Conservation (phyloP, 1,284 basidiomycete species). For the Melampsora larici-populina region DNA sequence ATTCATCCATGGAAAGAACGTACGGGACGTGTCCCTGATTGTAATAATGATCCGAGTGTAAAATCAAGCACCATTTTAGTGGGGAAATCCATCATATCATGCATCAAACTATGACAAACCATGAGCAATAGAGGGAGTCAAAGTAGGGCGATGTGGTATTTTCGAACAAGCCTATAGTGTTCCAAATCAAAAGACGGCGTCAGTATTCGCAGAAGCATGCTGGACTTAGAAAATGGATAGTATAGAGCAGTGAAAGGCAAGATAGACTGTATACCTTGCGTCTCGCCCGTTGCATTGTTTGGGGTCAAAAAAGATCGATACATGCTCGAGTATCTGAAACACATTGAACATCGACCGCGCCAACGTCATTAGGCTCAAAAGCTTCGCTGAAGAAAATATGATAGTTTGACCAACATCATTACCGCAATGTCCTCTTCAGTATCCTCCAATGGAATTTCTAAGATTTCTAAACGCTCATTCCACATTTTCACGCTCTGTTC, state of each 20-base stretch:
- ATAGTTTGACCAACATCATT: not conserved
- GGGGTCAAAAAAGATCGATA: constrained; percentile 51
- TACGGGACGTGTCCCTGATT: constrained; percentile 58
- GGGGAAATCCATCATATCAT: not conserved
- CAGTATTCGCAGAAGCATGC: not conserved
- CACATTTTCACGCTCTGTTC: constrained; percentile 45
- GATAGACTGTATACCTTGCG: not conserved
- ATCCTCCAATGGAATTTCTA: constrained; percentile 46
- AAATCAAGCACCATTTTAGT: not conserved
- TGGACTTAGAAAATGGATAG: not conserved
- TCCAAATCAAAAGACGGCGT: too few relatives aligned
- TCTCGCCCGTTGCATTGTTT: constrained; percentile 49
- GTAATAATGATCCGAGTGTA: too few relatives aligned
- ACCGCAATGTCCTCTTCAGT: constrained; percentile 47
- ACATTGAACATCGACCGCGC: too few relatives aligned
- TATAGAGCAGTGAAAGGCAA: not conserved
- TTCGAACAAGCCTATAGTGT: not conserved
- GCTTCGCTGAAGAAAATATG: not conserved
- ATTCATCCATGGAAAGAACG: constrained; percentile 58
- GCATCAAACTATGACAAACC: constrained; percentile 44
- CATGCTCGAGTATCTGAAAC: constrained; percentile 46
- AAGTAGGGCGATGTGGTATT: constrained; percentile 64
- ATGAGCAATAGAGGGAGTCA: constrained; percentile 67
- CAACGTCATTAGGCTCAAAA: not conserved
- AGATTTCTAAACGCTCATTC: constrained; percentile 49